Evolutionary conservation across 2,329 filamentous ascomycete genomes (phyloP).

Genomic region (Rugonectria rugulosa): DNA sequence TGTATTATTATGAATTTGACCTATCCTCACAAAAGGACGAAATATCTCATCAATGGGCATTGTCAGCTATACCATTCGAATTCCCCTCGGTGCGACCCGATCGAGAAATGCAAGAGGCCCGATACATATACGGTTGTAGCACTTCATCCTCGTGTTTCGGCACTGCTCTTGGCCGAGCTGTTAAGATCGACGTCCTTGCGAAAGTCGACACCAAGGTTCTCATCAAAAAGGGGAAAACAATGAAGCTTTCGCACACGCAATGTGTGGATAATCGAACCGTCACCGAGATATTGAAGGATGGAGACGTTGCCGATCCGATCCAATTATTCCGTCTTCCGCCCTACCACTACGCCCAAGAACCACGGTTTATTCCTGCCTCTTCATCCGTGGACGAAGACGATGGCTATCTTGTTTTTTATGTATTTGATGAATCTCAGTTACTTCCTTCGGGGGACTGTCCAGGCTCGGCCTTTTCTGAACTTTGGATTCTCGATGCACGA

Average conservation of each 20-base stretch:
- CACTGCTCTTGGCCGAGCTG: slow-evolving; percentile 67
- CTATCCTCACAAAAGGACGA: slow-evolving; percentile 43
- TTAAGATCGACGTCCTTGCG: slow-evolving; percentile 71
- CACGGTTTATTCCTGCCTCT: slow-evolving; percentile 65
- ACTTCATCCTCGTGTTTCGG: slow-evolving; percentile 64
- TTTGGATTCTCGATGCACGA: slow-evolving; percentile 73
- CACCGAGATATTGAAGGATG: slow-evolving; percentile 56
- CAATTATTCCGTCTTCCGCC: slow-evolving; percentile 67
- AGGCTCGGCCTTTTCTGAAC: slow-evolving; percentile 60
- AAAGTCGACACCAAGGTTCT: slow-evolving; percentile 66
- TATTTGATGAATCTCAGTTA: slow-evolving; percentile 73
- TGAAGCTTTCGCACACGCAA: slow-evolving; percentile 58
- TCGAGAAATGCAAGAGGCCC: slow-evolving; percentile 62
- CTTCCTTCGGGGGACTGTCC: slow-evolving; percentile 56
- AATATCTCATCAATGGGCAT: slow-evolving; percentile 69
- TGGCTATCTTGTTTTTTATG: slow-evolving; percentile 72
- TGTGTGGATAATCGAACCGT: slow-evolving; percentile 68
- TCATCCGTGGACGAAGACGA: slow-evolving; percentile 63
- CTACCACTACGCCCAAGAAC: slow-evolving; percentile 71
- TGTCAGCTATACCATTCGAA: slow-evolving; percentile 72
- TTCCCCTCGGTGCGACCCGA: slow-evolving; percentile 68
- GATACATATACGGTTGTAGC: slow-evolving; percentile 73
- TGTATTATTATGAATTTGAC: slow-evolving; percentile 73
- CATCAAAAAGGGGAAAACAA: slow-evolving; percentile 58
- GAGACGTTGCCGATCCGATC: slow-evolving; percentile 61